Conservation (phyloP, 768 basidiomycete species). For the Mrakia frigida region DNA sequence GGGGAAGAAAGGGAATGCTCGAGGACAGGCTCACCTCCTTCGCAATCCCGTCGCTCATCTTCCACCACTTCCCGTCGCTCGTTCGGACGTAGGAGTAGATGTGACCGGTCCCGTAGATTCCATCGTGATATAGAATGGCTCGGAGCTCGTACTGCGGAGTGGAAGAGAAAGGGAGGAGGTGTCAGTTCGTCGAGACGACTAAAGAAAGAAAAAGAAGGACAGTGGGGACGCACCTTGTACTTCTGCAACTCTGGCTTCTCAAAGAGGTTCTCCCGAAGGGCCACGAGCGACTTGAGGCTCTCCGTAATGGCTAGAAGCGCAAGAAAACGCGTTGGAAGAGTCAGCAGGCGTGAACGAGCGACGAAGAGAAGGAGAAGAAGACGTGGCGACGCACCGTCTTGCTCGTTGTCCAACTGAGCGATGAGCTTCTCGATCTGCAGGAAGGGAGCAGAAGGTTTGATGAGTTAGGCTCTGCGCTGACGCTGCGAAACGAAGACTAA, state of each 20-base stretch:
- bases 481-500: background rate
- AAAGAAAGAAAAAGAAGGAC: background rate
- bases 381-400: background rate
- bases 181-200: background rate
- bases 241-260: constrained; percentile 11
- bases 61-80: constrained; percentile 12
- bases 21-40: constrained; percentile 11
- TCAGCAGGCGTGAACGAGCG: too few species aligned
- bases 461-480: background rate
- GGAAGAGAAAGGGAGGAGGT: too few species aligned
- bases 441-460: background rate
- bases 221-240: constrained; percentile 6
- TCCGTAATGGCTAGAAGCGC: background rate
- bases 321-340: background rate
- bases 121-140: constrained; percentile 7
- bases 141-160: constrained; percentile 16
- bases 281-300: background rate
- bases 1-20: background rate
- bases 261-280: background rate
- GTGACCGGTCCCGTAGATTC: background rate
- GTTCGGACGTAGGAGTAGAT: constrained; percentile 4
- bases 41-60: background rate
- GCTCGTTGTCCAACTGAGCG: constrained; percentile 15
- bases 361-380: background rate
- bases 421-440: constrained; percentile 10